Evolutionary conservation across 2,329 filamentous ascomycete species (phyloP), one percentile per base, ranked within the genome.

Genomic region (Fusarium zealandicum): DNA sequence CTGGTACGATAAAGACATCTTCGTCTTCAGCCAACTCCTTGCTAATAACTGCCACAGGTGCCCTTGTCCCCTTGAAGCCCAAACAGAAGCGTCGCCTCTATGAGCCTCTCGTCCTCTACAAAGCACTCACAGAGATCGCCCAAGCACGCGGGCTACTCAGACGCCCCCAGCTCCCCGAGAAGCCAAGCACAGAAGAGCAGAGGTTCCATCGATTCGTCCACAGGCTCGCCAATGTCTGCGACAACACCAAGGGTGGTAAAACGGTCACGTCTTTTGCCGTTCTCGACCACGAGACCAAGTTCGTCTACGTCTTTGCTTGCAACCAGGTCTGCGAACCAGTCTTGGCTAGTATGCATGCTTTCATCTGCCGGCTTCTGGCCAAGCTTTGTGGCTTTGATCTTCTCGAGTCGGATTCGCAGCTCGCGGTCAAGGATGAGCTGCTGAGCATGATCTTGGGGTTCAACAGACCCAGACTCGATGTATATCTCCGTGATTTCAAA

Each of bases 241-340:
- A 75, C 32, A 67, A 50, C 2, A 20, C 42, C 9, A 67, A 57
- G 13, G 54, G 66, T 1, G 73, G 72, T 2, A 50, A 20, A 1
- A 74, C 70, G 0, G 69, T 75, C 4, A 69, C 73, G 0, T 64
- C 72, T 0, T 35, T 73, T n/a, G 54, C 64, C 0, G 59, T 75
- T 1, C 51, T 74, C 1, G 59, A 72, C 6, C 54, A 59, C 4
- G 64, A 64, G 2, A 63, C 71, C 1, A 51, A 44, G 8, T 53
- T 71, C n/a, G 48, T 61, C 1, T 75, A 74, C 25, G 47, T 66
- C 6, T 63, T 75, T 50, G 70, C 62, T 0, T 73, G 68, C 2
- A 75, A 75, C 32, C 52, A 65, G 17, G 45, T 63, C 6, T 54
- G 25, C 6, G 3, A 3, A 0, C 2, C 18, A 0, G 41, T 39